Base-by-base conservation (phyloP, 208 protist genomes). In the Trypanosoma rangeli region DNA sequence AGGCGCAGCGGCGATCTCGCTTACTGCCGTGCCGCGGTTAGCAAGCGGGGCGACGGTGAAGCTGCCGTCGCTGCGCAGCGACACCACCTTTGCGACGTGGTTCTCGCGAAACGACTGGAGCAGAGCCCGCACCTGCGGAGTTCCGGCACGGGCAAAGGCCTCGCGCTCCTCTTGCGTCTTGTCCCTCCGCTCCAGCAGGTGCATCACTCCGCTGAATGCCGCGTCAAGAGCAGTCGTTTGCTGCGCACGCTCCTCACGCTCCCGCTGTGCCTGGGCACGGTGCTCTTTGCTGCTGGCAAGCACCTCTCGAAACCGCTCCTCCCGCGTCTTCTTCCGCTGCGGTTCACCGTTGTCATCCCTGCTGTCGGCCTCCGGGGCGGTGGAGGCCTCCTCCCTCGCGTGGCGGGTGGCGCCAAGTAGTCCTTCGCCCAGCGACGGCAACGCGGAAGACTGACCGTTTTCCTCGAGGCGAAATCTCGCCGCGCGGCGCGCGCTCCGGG, bases 301-400 rank as follows among this genome's bases (percentile, higher is more conserved):
- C 68, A 93, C 75, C 49, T 92, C 85, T 9, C 75, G 76, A 64
- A 95, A 93, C 4, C 76, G 69, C 76, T 93, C 87, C 49, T 73
- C 79, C 10, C 80, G 74, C 3, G 77, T 84, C 60, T 83, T 65
- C 69, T 89, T 83, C 9, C 67, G 55, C 24, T 68, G 73, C 24
- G 74, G 68, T 33, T 29, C 73, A 29, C 67, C 73, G 46, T 60
- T 77, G 7, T 53, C 55, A 28, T 65, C 60, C 26, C 22, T 63
- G 31, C 22, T 68, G 31, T 66, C 49, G 16, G 69, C 53, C 24
- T 70, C 76, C 3, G 28, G 31, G 15, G 64, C 60, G 35, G 37
- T 64, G 31, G 44, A 65, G 18, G 66, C 64, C 10, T 46, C 57
- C 2, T 71, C 56, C 28, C 62, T 48, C 20, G 60, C 2, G 33